These are phyloP conservation scores for Geosmithia flava DNA, from an alignment of 2,329 filamentous ascomycete species.

Conservation along the genomic window DNA sequence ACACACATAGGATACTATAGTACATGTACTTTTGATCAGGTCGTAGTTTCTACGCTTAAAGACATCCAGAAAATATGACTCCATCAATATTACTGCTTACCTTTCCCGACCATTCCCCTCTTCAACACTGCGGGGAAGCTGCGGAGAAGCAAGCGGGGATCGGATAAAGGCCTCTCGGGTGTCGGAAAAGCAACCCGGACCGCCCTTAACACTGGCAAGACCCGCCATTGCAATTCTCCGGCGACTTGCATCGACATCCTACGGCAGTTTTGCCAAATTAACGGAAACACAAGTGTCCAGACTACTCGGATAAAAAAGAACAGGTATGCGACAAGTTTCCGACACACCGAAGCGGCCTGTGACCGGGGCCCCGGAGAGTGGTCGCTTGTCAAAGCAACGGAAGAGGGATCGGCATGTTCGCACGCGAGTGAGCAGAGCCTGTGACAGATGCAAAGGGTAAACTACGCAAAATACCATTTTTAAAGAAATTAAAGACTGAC, in stretches of 20 bases:
- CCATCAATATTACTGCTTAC: not conserved
- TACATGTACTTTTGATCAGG: no score
- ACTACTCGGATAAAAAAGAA: not conserved
- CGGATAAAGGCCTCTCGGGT: not conserved
- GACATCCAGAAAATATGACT: no score
- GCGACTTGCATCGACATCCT: no score
- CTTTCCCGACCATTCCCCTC: not conserved
- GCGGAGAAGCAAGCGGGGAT: not conserved
- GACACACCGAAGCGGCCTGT: not conserved
- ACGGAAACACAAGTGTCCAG: not conserved
- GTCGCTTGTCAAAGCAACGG: not conserved
- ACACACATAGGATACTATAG: no score
- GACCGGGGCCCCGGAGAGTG: not conserved
- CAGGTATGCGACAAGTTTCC: not conserved
- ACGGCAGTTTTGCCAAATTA: not conserved
- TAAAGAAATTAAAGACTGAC: not conserved
- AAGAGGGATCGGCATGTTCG: not conserved
- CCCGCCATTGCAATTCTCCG: no score
- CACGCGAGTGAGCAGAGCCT: not conserved
- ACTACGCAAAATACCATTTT: not conserved
- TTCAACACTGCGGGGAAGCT: not conserved
- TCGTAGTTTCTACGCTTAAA: no score
- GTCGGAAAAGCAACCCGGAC: not conserved
- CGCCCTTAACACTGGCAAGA: no score
- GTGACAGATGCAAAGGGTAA: conserved; percentile 1